phyloP scores from a whole-genome alignment of 1,284 basidiomycete species.

The Apiotrichum laibachii region DNA sequence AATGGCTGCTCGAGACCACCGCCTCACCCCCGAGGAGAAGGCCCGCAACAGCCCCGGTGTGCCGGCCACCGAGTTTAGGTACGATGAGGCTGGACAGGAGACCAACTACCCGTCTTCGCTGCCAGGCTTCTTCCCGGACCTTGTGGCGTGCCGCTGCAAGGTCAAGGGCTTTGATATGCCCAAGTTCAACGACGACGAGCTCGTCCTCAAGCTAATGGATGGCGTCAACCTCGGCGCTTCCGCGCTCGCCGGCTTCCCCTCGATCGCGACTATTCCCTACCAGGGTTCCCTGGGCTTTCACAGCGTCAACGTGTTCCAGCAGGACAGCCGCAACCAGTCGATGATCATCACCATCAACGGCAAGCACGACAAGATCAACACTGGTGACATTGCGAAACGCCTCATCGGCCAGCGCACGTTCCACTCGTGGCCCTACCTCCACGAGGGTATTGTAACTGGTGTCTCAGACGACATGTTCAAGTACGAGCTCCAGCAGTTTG shows the following conservation, averaged over 20 bases:
- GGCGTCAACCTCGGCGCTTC: constrained; percentile 83
- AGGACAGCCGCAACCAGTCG: constrained; percentile 84
- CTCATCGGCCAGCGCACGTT: constrained; percentile 77
- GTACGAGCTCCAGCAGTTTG: constrained; percentile 67
- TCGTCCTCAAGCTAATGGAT: constrained; percentile 81
- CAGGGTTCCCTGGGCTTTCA: constrained; percentile 75
- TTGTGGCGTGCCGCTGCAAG: constrained; percentile 75
- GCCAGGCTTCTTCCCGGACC: constrained; percentile 88
- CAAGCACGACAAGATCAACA: constrained; percentile 63
- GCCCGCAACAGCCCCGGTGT: constrained; percentile 74
- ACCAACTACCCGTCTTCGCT: constrained; percentile 81
- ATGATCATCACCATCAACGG: constrained; percentile 86
- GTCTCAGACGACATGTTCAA: constrained; percentile 85
- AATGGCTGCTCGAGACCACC: constrained; percentile 78
- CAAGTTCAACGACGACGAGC: constrained; percentile 75
- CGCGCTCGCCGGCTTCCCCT: constrained; percentile 93
- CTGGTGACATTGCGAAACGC: constrained; percentile 69
- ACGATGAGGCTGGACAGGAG: constrained; percentile 61
- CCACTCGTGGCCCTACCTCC: constrained; percentile 89
- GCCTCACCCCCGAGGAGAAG: constrained; percentile 73
- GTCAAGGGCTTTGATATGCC: constrained; percentile 83
- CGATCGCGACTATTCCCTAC: constrained; percentile 82
- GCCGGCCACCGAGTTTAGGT: constrained; percentile 71
- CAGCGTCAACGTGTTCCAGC: constrained; percentile 89
- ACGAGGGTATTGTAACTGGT: constrained; percentile 82